Percentiles rank a stretch among this genome's conserved stretches.
These are phyloP conservation scores for Neurospora sublineolata DNA, from an alignment of 495 filamentous ascomycete species.

Conservation along the genomic window DNA sequence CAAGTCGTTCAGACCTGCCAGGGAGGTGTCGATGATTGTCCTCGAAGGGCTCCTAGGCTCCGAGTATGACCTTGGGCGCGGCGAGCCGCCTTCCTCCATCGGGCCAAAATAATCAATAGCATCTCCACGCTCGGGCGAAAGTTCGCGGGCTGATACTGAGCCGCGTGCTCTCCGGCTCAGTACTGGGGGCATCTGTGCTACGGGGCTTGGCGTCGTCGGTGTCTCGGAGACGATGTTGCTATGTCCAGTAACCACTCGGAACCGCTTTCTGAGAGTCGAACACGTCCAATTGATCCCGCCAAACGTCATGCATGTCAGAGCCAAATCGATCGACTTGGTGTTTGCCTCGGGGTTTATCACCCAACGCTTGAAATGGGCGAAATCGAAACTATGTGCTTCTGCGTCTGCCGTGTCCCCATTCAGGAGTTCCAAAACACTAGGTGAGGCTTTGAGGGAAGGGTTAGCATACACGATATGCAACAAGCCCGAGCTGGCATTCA, in stretches of 20 bases:
- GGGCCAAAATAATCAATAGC: constrained; percentile 27
- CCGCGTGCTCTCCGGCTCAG: constrained; percentile 15
- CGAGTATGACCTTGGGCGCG: constrained; percentile 9
- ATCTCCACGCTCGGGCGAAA: constrained; percentile 20
- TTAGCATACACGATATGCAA: constrained; percentile 51
- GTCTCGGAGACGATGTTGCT: constrained; percentile 15
- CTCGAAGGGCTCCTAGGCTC: constrained; percentile 14
- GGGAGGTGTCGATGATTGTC: constrained; percentile 8
- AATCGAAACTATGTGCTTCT: constrained; percentile 24
- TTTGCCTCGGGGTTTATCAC: constrained; percentile 38
- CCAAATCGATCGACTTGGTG: constrained; percentile 34
- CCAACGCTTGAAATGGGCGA: constrained; percentile 53
- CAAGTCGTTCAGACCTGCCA: constrained; percentile 18
- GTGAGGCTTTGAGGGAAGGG: constrained; percentile 39
- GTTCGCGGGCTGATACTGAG: constrained; percentile 13
- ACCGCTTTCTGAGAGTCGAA: constrained; percentile 48
- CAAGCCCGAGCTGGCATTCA: constrained; percentile 39
- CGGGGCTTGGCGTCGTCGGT: constrained; percentile 25
- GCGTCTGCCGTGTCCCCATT: constrained; percentile 29
- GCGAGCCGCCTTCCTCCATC: constrained; percentile 9
- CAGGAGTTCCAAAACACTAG: constrained; percentile 38
- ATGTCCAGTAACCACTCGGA: constrained; percentile 49
- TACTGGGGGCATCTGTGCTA: constrained; percentile 15
- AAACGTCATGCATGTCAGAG: constrained; percentile 38
- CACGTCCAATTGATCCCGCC: constrained; percentile 51